phyloP scores from a whole-genome alignment of 2,329 filamentous ascomycete species.

The Fusarium buharicum region DNA sequence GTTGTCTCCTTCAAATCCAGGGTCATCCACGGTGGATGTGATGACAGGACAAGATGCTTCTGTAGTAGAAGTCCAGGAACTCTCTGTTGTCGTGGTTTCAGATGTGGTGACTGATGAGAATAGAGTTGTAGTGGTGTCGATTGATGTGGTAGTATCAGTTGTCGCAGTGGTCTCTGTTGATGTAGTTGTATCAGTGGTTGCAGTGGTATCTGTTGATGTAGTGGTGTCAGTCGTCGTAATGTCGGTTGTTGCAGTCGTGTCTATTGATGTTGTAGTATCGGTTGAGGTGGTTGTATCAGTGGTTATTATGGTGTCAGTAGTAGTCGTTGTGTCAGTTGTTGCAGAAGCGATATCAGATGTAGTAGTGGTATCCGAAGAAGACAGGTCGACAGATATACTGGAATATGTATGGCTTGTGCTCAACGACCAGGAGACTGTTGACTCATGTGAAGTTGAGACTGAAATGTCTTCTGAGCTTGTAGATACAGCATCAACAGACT shows the following conservation, averaged over 20 bases:
- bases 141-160: neutral
- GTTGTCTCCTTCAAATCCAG: slow-evolving; percentile 7
- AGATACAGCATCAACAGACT: neutral
- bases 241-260: neutral
- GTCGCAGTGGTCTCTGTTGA: neutral
- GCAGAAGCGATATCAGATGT: neutral
- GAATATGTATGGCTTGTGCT: neutral
- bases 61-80: neutral
- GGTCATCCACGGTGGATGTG: neutral
- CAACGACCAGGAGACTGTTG: neutral
- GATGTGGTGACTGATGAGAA: neutral
- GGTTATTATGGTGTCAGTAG: too few relatives aligned
- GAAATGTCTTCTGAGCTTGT: neutral
- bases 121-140: neutral
- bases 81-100: neutral
- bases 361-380: neutral
- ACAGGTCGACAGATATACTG: neutral
- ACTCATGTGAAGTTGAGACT: neutral
- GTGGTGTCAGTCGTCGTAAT: neutral
- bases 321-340: neutral
- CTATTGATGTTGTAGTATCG: neutral
- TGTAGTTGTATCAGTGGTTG: neutral
- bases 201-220: neutral
- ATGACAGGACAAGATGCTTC: neutral
- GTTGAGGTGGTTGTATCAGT: neutral